Base-by-base conservation (phyloP, 169 alveolate genomes). In the Eimeria zaria region DNA sequence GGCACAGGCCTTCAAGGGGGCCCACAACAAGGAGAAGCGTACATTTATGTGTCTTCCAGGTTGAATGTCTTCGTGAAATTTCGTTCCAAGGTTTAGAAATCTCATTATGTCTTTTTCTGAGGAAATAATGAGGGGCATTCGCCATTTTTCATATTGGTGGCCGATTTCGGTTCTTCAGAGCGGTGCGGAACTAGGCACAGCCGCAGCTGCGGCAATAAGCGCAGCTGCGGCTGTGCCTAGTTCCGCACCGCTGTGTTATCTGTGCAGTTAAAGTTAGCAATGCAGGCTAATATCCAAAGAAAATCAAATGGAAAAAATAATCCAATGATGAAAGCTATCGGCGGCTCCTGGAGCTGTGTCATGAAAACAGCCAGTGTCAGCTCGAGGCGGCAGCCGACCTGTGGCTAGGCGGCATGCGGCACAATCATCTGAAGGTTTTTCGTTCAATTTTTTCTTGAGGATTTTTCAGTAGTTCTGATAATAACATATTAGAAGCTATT, bases 351-450 rank as follows among this genome's bases (percentile, higher is more conserved):
- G 81, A 16, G 81, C 55, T 71, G 53, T 53, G n/a, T 51, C 4
- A 51, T 71, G 53, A 12, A 16, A 51, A 12, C 81, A 71, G 30
- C 48, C 53, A 71, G 53, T 14, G 81, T 7, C 53, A 71, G 55
- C 81, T 71, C 53, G 81, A 71, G 81, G 53, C 81, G 53, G 53
- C n/a, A 71, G 53, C 51, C 53, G 53, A 71, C 51, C 30, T 71
- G 11, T 33, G 33, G 81, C 81, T 71, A 71, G 53, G 81, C 81
- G 24, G 81, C 81, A 14, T 36, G 30, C 48, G 48, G n/a, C 20
- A 12, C 81, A 33, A 8, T 18, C 53, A 7, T 1, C 33, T 39
- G 53, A 51, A 18, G 6, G 53, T 36, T 71, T 71, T 36, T 22
- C 8, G 4, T 20, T 14, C 46, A 39, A 4, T 20, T 71, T 16